phyloP scores from a whole-genome alignment of 2,329 filamentous ascomycete species.

The Botryosphaeria dothidea region DNA sequence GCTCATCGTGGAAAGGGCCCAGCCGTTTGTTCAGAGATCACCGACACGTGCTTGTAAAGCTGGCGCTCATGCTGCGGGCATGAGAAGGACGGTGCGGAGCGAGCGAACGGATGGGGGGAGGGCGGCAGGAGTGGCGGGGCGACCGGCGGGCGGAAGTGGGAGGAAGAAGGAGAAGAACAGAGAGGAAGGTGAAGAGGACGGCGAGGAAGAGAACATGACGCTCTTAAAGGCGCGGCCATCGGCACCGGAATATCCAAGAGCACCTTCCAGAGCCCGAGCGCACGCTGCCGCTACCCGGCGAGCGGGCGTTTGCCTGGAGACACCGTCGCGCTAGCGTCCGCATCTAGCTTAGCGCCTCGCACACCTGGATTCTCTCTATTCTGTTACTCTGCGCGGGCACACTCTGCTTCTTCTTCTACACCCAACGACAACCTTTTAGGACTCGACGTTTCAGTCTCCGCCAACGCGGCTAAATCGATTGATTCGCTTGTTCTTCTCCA shows the following conservation, averaged over 20 bases:
- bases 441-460: conserved; percentile 99
- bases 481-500: conserved; percentile 76
- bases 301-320: neutral
- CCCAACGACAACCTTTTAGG: conserved; percentile 47
- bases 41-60: conserved; percentile 7
- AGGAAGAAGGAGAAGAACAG: neutral
- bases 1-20: conserved; percentile 33
- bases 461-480: conserved; percentile 99
- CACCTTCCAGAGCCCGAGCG: neutral
- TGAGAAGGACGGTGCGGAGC: neutral
- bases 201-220: conserved; percentile 16
- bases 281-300: conserved; percentile 13
- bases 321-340: neutral
- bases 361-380: conserved; percentile 14
- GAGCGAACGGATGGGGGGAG: neutral
- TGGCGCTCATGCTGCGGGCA: conserved; percentile 18
- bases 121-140: neutral
- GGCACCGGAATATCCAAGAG: conserved; percentile 17
- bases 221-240: conserved; percentile 19
- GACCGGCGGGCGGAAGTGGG: neutral
- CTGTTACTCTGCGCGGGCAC: conserved; percentile 7
- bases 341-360: conserved; percentile 8
- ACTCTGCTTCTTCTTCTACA: conserved; percentile 2
- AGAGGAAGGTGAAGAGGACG: neutral
- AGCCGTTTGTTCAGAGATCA: conserved; percentile 18